Base-by-base conservation (phyloP, 371 early-diverging fungal species). In the Rhizopus sp. region DNA sequence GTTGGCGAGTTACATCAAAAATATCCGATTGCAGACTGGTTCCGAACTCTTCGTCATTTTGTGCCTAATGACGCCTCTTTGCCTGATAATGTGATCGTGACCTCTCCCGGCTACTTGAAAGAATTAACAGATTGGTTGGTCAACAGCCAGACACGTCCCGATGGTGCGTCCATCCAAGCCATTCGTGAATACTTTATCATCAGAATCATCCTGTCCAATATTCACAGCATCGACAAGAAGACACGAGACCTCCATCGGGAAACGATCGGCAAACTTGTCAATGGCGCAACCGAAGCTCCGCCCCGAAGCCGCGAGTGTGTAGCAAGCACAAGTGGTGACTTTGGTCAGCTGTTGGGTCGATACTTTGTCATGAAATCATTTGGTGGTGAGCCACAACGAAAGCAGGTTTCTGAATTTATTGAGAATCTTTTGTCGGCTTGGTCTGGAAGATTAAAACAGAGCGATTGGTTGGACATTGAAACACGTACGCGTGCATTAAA, bases 281-380 rank as follows among this genome's bases (percentile, higher is more conserved):
- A 63, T 37, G 87, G 64, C 34, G 74, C 50, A 6, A 63, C 62
- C 9, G 65, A 67, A 9, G 47, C 68, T 0, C 73, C 75, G 9
- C 67, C 71, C 8, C 78, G 87, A 2, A 68, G 64, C 53, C 69
- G 80, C 23, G 55, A 56, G 3, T 88, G 88, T 62, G 60, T 82
- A 15, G 51, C 48, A 0, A 33, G 57, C 8, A 68, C 78, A 7
- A 77, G 80, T 16, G 31, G 45, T 1, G 52, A 63, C 0, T 63
- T 88, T 53, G 85, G 86, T 1, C 72, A 74, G 10, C 57, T 84
- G 15, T 63, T 78, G 0, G 86, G 85, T 0, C 77, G 85, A 17
- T 85, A 79, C 53, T 87, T 70, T 70, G 71, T 80, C 10, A 52
- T 81, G 58, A 56, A 59, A 34, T 48, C 67, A 3, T 83, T 83